Conservation (phyloP, 352 stramenopile genomes). For the Phytophthora colocasiae region DNA sequence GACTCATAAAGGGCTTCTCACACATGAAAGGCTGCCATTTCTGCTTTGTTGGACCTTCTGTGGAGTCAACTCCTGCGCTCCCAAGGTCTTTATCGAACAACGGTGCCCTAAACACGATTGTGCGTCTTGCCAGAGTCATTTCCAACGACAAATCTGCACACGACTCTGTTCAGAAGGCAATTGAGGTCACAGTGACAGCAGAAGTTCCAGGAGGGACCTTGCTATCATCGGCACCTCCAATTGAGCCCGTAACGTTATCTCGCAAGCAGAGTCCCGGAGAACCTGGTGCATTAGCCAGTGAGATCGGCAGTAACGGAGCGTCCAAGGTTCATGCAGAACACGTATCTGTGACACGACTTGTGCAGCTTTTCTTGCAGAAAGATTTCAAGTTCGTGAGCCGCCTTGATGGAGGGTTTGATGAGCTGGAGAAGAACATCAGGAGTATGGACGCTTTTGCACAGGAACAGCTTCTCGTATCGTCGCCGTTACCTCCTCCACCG, state of each 20-base stretch:
- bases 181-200: slow-evolving; percentile 15
- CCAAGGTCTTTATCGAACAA: slow-evolving; percentile 41
- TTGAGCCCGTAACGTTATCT: slow-evolving; percentile 15
- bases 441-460: slow-evolving; percentile 68
- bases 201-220: slow-evolving; percentile 14
- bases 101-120: slow-evolving; percentile 59
- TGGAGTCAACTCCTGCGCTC: slow-evolving; percentile 31
- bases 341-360: slow-evolving; percentile 77
- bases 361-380: slow-evolving; percentile 89
- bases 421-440: slow-evolving; percentile 74
- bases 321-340: slow-evolving; percentile 55
- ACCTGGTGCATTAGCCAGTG: slow-evolving; percentile 38
- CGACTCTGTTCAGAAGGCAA: slow-evolving; percentile 27
- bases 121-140: slow-evolving; percentile 59
- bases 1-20: slow-evolving; percentile 82
- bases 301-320: slow-evolving; percentile 44
- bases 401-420: slow-evolving; percentile 82
- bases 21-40: slow-evolving; percentile 92
- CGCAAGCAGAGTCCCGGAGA: slow-evolving; percentile 35
- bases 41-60: slow-evolving; percentile 82
- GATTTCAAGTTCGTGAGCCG: slow-evolving; percentile 89
- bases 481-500: slow-evolving; percentile 12
- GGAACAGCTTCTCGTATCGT: slow-evolving; percentile 78
- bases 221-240: slow-evolving; percentile 9
- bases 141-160: slow-evolving; percentile 57